Base-by-base conservation (phyloP, 1,284 basidiomycete genomes). In the Cryptococcus amylolentus region DNA sequence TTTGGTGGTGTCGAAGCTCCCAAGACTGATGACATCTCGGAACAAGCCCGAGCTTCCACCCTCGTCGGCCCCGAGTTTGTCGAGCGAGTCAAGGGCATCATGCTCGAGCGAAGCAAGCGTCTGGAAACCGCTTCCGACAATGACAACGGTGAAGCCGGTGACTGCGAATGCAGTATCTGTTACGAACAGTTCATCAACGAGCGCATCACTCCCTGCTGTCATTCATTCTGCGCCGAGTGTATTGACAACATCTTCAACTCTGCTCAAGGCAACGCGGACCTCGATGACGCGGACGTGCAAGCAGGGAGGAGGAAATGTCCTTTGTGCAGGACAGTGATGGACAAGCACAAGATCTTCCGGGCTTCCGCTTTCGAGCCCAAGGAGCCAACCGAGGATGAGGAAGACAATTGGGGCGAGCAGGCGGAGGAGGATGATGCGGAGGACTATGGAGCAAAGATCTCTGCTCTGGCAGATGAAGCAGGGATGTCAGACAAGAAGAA, bases 391-490 rank as follows among this genome's bases (percentile, higher is more conserved):
- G 88, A 77, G 9, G 65, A 65, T 38, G 75, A 77, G 7, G 89
- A 92, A 67, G 75, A 90, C 28, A 82, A 28, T 7, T 51, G 87
- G 57, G 87, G 88, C 7, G 51, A 56, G 26, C 55, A 50, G 26
- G 61, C 60, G 14, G 58, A 59, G 43, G 56, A 56, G 35, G 56
- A 53, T 9, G 51, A 42, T 16, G 62, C 56, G 48, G 58, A 28
- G 44, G 58, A 60, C 51, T 84, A 84, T 35, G 44, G 56, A 12
- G 54, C 47, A 9, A 54, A 55, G 55, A 27, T 55, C 8, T 52
- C 54, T 35, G 9, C 20, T 9, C 18, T 53, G 2, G 45, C 27
- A 2, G 57, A 58, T 31, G 58, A 50, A 18, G 54, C 47, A 12
- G 49, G 44, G 7, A 43, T 51, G 45, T 53, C 51, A 8, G 55